Evolutionary conservation across 2,329 filamentous ascomycete species (phyloP).

Genomic region (Phaeosphaeriaceae sp.): DNA sequence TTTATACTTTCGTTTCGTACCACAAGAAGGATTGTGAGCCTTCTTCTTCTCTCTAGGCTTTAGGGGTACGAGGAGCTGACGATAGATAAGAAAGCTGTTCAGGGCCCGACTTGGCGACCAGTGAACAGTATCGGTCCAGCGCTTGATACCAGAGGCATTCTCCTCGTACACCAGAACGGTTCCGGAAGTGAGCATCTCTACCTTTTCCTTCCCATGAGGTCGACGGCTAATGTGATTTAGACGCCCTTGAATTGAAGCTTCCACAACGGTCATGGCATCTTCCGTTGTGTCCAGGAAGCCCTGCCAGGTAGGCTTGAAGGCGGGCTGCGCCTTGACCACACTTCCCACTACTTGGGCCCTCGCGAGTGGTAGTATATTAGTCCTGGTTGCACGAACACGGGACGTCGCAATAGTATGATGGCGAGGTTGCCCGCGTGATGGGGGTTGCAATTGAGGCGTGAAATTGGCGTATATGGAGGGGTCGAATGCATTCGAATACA

Average conservation of each 20-base stretch:
- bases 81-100: slow-evolving; percentile 84
- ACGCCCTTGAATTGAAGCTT: slow-evolving; percentile 74
- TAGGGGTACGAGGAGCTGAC: slow-evolving; percentile 64
- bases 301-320: slow-evolving; percentile 68
- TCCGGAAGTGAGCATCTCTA: slow-evolving; percentile 78
- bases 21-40: slow-evolving; percentile 44
- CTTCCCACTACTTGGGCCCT: slow-evolving; percentile 34
- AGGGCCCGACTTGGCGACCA: slow-evolving; percentile 91
- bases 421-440: slow-evolving; percentile 28
- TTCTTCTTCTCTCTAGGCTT: slow-evolving; percentile 47
- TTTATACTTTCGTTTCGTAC: slow-evolving; percentile 46
- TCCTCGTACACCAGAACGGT: slow-evolving; percentile 93
- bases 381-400: slow-evolving; percentile 29
- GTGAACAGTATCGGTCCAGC: slow-evolving; percentile 90
- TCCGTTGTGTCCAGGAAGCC: slow-evolving; percentile 72
- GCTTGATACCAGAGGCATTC: slow-evolving; percentile 86
- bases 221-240: slow-evolving; percentile 79
- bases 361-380: slow-evolving; percentile 36
- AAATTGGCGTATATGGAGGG: slow-evolving; percentile 38
- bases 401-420: slow-evolving; percentile 41
- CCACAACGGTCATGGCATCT: slow-evolving; percentile 81
- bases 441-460: slow-evolving; percentile 23
- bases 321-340: slow-evolving; percentile 46
- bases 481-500: slow-evolving; percentile 39
- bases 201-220: slow-evolving; percentile 84